Percentiles rank a stretch among this genome's conserved stretches.
These are phyloP conservation scores for Angomonas deanei DNA, from an alignment of 208 protist genomes.

Conservation along the genomic window DNA sequence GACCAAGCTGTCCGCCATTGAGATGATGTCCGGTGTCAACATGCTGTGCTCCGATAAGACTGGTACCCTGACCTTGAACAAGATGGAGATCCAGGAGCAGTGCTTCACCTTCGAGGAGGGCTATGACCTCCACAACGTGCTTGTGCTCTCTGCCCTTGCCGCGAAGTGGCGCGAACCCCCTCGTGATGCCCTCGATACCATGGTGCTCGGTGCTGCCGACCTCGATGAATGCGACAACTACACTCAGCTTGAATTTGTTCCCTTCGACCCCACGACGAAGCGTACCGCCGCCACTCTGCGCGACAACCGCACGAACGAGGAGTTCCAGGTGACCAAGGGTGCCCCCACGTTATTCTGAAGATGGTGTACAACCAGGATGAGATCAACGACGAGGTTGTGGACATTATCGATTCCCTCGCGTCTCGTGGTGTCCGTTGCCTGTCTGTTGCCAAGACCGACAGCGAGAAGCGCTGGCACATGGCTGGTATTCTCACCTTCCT, in stretches of 20 bases:
- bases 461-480: constrained; percentile 64
- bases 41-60: constrained; percentile 95
- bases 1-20: constrained; percentile 90
- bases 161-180: constrained; percentile 89
- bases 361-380: constrained; percentile 72
- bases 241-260: constrained; percentile 58
- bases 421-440: constrained; percentile 72
- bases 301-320: constrained; percentile 50
- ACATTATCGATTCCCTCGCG: constrained; percentile 64
- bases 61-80: constrained; percentile 92
- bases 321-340: constrained; percentile 85
- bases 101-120: constrained; percentile 67
- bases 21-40: constrained; percentile 86
- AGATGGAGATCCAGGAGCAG: constrained; percentile 85
- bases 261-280: constrained; percentile 66
- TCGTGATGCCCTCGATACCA: constrained; percentile 87
- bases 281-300: constrained; percentile 61
- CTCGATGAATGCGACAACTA: constrained; percentile 81
- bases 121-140: constrained; percentile 47
- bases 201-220: constrained; percentile 71
- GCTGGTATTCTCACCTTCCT: constrained; percentile 87
- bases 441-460: constrained; percentile 52
- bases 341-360: constrained; percentile 80
- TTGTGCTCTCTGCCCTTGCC: constrained; percentile 75
- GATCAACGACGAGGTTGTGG: constrained; percentile 63